Evolutionary conservation across 805 yeast genomes (phyloP).

Genomic region (Cyberlindnera samutprakarnensis): DNA sequence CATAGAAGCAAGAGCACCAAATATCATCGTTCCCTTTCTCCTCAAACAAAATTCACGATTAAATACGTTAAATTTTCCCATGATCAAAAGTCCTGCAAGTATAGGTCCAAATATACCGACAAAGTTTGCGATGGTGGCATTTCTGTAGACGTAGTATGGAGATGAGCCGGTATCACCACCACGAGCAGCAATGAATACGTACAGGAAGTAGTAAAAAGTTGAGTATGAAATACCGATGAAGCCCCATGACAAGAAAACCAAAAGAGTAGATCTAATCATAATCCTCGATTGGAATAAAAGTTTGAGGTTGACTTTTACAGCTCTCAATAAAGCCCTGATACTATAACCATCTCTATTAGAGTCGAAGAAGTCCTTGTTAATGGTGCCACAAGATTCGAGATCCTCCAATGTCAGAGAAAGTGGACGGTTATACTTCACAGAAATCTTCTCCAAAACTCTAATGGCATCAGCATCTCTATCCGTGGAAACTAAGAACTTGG

Average conservation of each 20-base stretch:
- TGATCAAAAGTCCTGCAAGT: slow-evolving; percentile 32
- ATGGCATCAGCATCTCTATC: slow-evolving; percentile 44
- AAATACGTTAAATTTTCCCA: slow-evolving; percentile 9
- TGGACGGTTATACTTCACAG: slow-evolving; percentile 35
- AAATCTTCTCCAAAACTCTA: slow-evolving; percentile 34
- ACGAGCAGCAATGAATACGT: slow-evolving; percentile 40
- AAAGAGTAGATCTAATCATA: slow-evolving; percentile 32
- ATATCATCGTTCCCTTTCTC: slow-evolving; percentile 47
- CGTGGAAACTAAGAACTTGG: slow-evolving; percentile 40
- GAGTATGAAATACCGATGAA: slow-evolving; percentile 48
- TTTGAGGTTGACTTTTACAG: slow-evolving; percentile 31
- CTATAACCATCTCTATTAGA: slow-evolving; percentile 11
- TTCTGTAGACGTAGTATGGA: slow-evolving; percentile 36
- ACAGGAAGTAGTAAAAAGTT: slow-evolving; percentile 45
- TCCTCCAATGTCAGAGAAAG: slow-evolving; percentile 37
- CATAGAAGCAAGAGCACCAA: slow-evolving; percentile 47
- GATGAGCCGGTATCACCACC: slow-evolving; percentile 40
- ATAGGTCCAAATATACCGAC: slow-evolving; percentile 43
- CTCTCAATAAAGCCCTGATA: slow-evolving; percentile 7
- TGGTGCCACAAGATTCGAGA: slow-evolving; percentile 36
- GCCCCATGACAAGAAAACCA: slow-evolving; percentile 43
- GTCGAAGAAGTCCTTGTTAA: slow-evolving; percentile 22
- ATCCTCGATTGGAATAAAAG: slow-evolving; percentile 35
- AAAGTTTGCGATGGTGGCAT: slow-evolving; percentile 38
- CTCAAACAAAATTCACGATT: slow-evolving; percentile 28